A percentile compares a stretch with the other conserved stretches of the same genome.
phyloP scores from a whole-genome alignment of 108 stramenopile genomes.

The Asterionellopsis glacialis region DNA sequence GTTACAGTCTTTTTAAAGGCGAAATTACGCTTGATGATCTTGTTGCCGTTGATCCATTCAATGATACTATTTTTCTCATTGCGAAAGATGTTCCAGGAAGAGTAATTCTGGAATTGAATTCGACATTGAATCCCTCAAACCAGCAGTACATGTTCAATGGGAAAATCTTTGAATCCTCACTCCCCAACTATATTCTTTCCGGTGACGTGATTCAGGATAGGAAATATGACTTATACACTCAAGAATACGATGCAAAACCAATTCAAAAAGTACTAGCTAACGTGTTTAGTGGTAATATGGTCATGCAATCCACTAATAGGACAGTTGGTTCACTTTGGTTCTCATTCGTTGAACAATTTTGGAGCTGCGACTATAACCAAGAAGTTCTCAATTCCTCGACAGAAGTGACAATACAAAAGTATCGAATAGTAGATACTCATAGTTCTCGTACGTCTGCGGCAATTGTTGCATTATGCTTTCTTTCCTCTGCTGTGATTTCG shows the following conservation, averaged over 20 bases:
- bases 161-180: background rate
- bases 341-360: slow-evolving; percentile 17
- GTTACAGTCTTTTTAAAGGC: slow-evolving; percentile 41
- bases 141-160: too few relatives aligned
- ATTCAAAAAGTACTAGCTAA: background rate
- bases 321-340: slow-evolving; percentile 21
- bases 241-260: slow-evolving; percentile 9
- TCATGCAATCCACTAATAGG: background rate
- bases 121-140: slow-evolving; percentile 3
- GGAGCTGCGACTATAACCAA: slow-evolving; percentile 6
- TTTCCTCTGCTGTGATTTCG: too few relatives aligned
- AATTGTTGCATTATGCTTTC: too few relatives aligned
- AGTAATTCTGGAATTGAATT: slow-evolving; percentile 7
- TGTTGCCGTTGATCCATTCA: slow-evolving; percentile 52
- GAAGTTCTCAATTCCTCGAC: background rate
- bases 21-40: slow-evolving; percentile 50
- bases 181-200: slow-evolving; percentile 9
- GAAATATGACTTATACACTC: slow-evolving; percentile 19
- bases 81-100: slow-evolving; percentile 10
- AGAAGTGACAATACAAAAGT: too few relatives aligned
- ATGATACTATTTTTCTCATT: slow-evolving; percentile 41
- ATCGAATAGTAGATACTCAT: too few relatives aligned
- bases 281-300: too few relatives aligned
- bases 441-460: too few relatives aligned
- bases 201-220: slow-evolving; percentile 4